A percentile compares a stretch with the other conserved stretches of the same genome.
phyloP scores from a whole-genome alignment of 352 stramenopile species.

The Phytophthora pluvialis region DNA sequence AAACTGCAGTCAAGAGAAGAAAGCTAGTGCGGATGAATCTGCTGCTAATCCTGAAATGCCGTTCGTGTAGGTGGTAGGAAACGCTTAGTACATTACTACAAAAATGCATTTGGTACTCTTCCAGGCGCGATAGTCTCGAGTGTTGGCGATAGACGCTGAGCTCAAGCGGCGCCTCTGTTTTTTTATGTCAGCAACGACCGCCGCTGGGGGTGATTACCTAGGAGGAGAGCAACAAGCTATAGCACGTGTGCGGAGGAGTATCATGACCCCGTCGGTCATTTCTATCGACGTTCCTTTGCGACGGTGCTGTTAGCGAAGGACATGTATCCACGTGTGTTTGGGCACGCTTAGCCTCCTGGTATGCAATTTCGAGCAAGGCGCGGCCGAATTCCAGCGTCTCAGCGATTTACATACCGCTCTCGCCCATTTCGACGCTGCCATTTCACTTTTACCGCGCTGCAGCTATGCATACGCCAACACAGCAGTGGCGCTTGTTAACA shows the following conservation, averaged over 20 bases:
- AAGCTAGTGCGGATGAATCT: background rate
- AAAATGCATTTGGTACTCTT: conserved; percentile 11
- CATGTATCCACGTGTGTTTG: conserved; percentile 57
- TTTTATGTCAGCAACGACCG: conserved; percentile 57
- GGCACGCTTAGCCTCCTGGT: conserved; percentile 66
- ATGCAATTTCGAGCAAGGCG: conserved; percentile 43
- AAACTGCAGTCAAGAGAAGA: conserved; percentile 20
- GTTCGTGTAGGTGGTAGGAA: conserved; percentile 12
- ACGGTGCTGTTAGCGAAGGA: conserved; percentile 46
- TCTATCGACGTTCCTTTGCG: conserved; percentile 76
- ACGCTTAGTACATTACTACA: conserved; percentile 6
- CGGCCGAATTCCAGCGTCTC: conserved; percentile 42
- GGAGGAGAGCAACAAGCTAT: conserved; percentile 47
- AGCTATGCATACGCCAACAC: conserved; percentile 79
- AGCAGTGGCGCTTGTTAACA: conserved; percentile 52
- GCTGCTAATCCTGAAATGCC: background rate
- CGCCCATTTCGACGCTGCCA: conserved; percentile 59
- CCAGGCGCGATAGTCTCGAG: conserved; percentile 14
- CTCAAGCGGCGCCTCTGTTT: conserved; percentile 56
- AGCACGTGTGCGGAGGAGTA: conserved; percentile 75
- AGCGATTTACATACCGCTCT: conserved; percentile 43
- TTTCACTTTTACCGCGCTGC: conserved; percentile 53
- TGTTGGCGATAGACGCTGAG: conserved; percentile 54
- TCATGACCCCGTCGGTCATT: conserved; percentile 80
- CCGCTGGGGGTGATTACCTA: conserved; percentile 60